phyloP scores from a whole-genome alignment of 441 rosid genomes.

The Populus hybrid region DNA sequence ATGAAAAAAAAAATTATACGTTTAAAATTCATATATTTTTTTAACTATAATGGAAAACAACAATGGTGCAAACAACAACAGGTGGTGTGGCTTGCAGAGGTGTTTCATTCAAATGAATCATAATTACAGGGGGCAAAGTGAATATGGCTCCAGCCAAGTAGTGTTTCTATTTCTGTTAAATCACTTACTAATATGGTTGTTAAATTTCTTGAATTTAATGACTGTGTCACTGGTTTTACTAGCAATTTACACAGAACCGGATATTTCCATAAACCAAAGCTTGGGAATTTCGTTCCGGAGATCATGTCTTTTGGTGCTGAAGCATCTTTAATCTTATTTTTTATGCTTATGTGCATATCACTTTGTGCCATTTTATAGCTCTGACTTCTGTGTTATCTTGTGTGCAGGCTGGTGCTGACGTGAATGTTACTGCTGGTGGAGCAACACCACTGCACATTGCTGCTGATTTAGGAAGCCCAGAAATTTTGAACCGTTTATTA shows the following conservation, averaged over 20 bases:
- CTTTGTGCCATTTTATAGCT: not conserved
- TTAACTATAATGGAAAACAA: too few relatives aligned
- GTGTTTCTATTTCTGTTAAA: slow-evolving; percentile 26
- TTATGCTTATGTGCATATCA: not conserved
- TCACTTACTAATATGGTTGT: not conserved
- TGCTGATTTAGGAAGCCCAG: slow-evolving; percentile 70
- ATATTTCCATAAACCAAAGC: not conserved
- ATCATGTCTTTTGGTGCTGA: not conserved
- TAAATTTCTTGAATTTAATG: not conserved
- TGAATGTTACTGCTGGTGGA: slow-evolving; percentile 78
- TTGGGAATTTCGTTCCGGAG: not conserved
- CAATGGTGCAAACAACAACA: too few relatives aligned
- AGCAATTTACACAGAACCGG: not conserved
- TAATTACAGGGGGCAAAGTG: too few relatives aligned
- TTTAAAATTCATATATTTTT: too few relatives aligned
- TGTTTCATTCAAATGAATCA: too few relatives aligned
- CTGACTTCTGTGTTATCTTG: slow-evolving; percentile 7
- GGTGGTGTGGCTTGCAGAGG: too few relatives aligned
- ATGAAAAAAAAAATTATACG: too few relatives aligned
- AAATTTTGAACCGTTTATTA: slow-evolving; percentile 64
- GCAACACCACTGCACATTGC: slow-evolving; percentile 93
- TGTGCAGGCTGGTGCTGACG: slow-evolving; percentile 79
- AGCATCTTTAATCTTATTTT: not conserved
- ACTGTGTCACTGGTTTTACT: not conserved
- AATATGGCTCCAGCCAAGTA: too few relatives aligned